These are phyloP conservation scores for Hydrangea macrophylla DNA, from an alignment of 148 eudicot genomes.

Conservation along the genomic window DNA sequence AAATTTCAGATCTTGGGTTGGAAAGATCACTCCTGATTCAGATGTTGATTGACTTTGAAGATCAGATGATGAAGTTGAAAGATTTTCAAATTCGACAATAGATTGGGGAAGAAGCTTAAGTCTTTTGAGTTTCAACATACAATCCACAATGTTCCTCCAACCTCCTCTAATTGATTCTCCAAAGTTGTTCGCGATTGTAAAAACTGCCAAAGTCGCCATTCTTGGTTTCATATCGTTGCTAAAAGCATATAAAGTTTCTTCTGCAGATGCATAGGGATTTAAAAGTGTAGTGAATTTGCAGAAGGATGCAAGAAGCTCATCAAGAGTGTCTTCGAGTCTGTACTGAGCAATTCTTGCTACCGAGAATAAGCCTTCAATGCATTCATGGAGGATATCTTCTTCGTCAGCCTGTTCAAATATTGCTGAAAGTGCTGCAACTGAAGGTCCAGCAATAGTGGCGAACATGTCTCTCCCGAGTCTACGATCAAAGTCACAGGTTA, in stretches of 20 bases:
- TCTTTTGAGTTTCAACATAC: constrained; percentile 77
- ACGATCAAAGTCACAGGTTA: constrained; percentile 53
- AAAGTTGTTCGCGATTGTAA: constrained; percentile 74
- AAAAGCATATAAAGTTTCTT: constrained; percentile 84
- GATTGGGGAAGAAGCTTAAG: constrained; percentile 81
- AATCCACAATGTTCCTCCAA: constrained; percentile 90
- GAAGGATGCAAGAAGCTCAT: constrained; percentile 80
- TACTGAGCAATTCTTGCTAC: constrained; percentile 71
- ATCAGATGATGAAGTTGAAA: constrained; percentile 19
- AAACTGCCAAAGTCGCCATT: constrained; percentile 88
- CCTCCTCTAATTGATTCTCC: constrained; percentile 76
- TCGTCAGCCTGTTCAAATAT: constrained; percentile 87
- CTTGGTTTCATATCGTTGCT: constrained; percentile 85
- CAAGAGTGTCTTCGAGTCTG: constrained; percentile 78
- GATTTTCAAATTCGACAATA: constrained; percentile 42
- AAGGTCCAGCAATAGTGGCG: constrained; percentile 81
- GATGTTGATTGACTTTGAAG: constrained; percentile 25
- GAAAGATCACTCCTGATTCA: constrained; percentile 28
- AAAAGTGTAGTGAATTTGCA: constrained; percentile 81
- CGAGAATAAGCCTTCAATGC: constrained; percentile 75
- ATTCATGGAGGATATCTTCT: constrained; percentile 76
- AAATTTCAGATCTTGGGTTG: constrained; percentile 23
- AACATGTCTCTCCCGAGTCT: constrained; percentile 89
- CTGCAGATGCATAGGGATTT: constrained; percentile 91
- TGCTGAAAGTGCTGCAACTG: constrained; percentile 74